phyloP scores from a whole-genome alignment of 2,329 filamentous ascomycete genomes.

The Penicillium sumatraense region DNA sequence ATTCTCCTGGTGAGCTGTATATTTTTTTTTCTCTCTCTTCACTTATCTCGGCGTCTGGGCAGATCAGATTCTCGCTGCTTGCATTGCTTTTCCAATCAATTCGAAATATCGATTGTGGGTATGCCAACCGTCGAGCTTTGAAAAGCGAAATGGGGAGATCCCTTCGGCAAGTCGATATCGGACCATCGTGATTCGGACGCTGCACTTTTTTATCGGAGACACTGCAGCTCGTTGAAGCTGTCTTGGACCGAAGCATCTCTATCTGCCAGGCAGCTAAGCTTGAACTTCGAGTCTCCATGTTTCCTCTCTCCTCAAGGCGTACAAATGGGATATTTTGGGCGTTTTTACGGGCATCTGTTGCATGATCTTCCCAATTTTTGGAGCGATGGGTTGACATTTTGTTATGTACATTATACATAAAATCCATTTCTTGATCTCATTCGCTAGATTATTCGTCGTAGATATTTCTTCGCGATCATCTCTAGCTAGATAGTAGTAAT shows the following conservation, averaged over 20 bases:
- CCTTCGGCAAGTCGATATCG: background rate
- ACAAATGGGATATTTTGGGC: conserved; percentile 21
- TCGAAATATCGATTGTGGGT: background rate
- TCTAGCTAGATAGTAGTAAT: too few relatives aligned
- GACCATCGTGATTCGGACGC: background rate
- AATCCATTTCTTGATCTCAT: conserved; percentile 20
- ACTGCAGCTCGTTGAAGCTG: background rate
- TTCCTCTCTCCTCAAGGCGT: conserved; percentile 28
- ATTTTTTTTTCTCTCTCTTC: conserved; percentile 27
- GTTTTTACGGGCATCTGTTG: conserved; percentile 29
- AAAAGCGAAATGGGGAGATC: background rate
- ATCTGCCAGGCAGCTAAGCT: background rate
- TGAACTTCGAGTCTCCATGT: conserved; percentile 8
- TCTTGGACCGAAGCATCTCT: background rate
- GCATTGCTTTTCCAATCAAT: conserved; percentile 5
- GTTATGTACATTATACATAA: conserved; percentile 28
- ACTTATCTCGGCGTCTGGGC: conserved; percentile 21
- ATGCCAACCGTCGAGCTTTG: background rate
- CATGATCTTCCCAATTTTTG: conserved; percentile 21
- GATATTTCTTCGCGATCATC: too few relatives aligned
- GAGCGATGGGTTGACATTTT: conserved; percentile 20
- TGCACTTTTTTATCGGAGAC: background rate
- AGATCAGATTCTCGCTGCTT: conserved; percentile 17
- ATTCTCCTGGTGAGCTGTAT: conserved; percentile 18
- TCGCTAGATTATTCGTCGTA: conserved; percentile 3